Evolutionary conservation across 495 filamentous ascomycete genomes (phyloP), one percentile per base, ranked within the genome.

Genomic region (Trichoderma gamsii): DNA sequence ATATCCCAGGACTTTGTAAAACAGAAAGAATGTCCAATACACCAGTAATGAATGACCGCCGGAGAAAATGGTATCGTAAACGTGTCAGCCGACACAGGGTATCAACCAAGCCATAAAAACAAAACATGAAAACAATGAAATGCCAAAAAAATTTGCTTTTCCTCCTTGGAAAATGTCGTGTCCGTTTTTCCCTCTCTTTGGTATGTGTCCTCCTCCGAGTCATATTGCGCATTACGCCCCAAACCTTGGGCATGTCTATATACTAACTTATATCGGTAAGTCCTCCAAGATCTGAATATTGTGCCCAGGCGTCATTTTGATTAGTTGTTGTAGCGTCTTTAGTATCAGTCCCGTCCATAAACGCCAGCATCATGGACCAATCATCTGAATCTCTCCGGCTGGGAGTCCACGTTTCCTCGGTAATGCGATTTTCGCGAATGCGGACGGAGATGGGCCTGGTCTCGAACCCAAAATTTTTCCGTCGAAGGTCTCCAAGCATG

Each of bases 251-350:
- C 13, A 61, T 61, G 23, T 25, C 27, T 46, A 25, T 56, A 56
- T 61, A 21, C 16, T 32, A 61, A 32, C 38, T 41, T 64, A 73
- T 32, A 27, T 76, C 71, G 18, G 66, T 77, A 49, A 79, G 44
- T 5, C 76, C 76, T 16, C 77, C 77, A 3, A 78, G 71, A 41
- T 75, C 72, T 4, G 70, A 69, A 41, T 72, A 78, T 67, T 77
- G 77, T 44, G 73, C 74, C 77, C 74, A 79, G 38, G 73, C 73
- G 56, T 77, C 73, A 15, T 70, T 43, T 23, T 43, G n/a, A 32
- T 52, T 64, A 44, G 51, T 71, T 72, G 64, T 66, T 73, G 18
- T 21, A 43, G 9, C 15, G 61, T 41, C 67, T 66, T 32, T 32
- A 11, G n/a, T 32, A 11, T 61, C 16, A 12, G 23, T 61, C 25